Evolutionary conservation across 805 yeast species (phyloP).

Genomic region (Candida nemodendra): DNA sequence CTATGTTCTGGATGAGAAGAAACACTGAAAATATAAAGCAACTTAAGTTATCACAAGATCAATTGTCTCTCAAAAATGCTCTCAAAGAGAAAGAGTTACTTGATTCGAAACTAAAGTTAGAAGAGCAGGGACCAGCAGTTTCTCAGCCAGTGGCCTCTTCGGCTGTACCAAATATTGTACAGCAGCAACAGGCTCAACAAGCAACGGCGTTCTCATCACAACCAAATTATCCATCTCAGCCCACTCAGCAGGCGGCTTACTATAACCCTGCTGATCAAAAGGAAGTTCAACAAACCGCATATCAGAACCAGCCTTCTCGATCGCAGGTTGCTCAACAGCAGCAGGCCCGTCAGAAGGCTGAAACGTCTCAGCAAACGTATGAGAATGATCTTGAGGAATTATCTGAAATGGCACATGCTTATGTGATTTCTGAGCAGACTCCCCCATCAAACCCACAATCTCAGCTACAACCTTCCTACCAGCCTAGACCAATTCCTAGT

Average conservation of each 20-base stretch:
- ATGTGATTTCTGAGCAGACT: constrained; percentile 28
- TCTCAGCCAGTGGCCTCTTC: constrained; percentile 7
- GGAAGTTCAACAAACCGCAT: constrained; percentile 5
- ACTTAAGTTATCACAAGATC: constrained; percentile 28
- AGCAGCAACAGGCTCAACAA: constrained; percentile 17
- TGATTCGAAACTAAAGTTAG: constrained; percentile 24
- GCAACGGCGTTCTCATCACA: constrained; percentile 29
- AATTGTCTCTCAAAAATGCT: constrained; percentile 25
- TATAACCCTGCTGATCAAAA: neutral
- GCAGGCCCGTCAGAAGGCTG: constrained; percentile 9
- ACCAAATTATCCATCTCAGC: constrained; percentile 7
- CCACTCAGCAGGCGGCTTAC: constrained; percentile 2
- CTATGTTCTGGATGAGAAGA: constrained; percentile 34
- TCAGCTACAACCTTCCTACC: constrained; percentile 21
- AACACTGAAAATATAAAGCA: constrained; percentile 29
- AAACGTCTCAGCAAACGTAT: constrained; percentile 14
- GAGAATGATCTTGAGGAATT: constrained; percentile 33
- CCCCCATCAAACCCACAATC: constrained; percentile 16
- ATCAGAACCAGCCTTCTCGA: constrained; percentile 7
- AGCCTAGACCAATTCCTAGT: constrained; percentile 20
- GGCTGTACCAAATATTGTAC: constrained; percentile 27
- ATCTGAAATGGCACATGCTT: constrained; percentile 32
- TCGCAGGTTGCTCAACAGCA: too few species aligned
- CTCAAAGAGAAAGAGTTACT: constrained; percentile 27
- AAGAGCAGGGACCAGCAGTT: constrained; percentile 17